Base-by-base conservation (phyloP, 129 eudicot species). In the Smallanthus sonchifolius region DNA sequence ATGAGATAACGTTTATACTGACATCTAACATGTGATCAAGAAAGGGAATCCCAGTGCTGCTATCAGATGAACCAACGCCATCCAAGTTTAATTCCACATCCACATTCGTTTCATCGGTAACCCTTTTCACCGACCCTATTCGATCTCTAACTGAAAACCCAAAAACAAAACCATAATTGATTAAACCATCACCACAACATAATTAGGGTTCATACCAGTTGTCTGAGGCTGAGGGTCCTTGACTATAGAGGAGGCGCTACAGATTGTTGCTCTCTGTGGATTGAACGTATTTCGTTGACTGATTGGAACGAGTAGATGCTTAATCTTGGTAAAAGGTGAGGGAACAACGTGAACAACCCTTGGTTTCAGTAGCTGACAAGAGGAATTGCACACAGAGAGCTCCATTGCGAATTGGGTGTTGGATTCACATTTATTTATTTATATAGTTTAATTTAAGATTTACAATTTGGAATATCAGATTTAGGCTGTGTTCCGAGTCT, bases 1-100 rank as follows among this genome's bases (percentile, higher is more conserved):
- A 24, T 24, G 30, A 24, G 30, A 24, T 24, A 24, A 24, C 30
- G 1, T 0, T 24, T 65, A 79, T 15, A 79, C 91, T 88, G 13
- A 94, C 99, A 85, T 95, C 99, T 56, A 95, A 75, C 99, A 95
- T 95, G 77, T 95, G 99, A 85, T 91, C 99, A 51, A 94, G 97
- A 81, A 94, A 94, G 1, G 97, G 99, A 59, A 94, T 88, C 34
- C 97, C 95, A 17, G 97, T 90, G 63, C 60, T 70, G 75, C 89
- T 88, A 75, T 94, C 94, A 40, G 97, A 85, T 28, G 90, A 78
- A 37, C 97, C 99, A 16, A 82, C 78, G 16, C 99, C 99, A 79
- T 94, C 99, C 88, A 94, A 67, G 79, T 94, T 88, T 28, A 94
- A 81, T 77, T 85, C 85, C 85, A 94, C 99, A 35, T 9, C 64